Evolutionary conservation across 2,329 filamentous ascomycete species (phyloP), one percentile per base, ranked within the genome.

Genomic region (Aspergillus uvarum): DNA sequence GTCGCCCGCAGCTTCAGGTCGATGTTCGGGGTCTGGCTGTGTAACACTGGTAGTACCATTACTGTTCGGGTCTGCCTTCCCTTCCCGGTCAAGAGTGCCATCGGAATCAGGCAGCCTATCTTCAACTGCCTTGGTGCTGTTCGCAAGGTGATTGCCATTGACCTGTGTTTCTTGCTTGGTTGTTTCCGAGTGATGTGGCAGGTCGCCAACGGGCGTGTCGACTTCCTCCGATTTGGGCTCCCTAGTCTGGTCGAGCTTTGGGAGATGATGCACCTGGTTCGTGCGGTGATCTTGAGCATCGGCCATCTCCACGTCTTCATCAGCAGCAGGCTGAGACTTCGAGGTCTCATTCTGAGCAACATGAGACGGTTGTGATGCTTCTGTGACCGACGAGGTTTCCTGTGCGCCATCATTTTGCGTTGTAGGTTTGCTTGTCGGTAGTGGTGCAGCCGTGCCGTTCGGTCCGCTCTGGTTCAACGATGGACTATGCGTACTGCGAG

Each of bases 221-320:
- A 68, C 66, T 57, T 76, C 74, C 62, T 77, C 74, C n/a, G 70
- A 72, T 59, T 77, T 77, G 2, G 70, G 66, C 31, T 64, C 62
- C 53, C 64, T 68, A 19, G 65, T 53, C 11, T 64, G 59, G 48
- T 65, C 64, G 8, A 56, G 38, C n/a, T 64, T 58, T 4, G 32
- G 38, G 14, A 54, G 56, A 14, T 59, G 53, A n/a, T 60, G 55
- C n/a, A 52, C 50, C 21, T 50, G 21, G 26, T 59, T 56, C 11
- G 35, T 57, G 12, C 58, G 64, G 35, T 65, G 57, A 16, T 64
- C 61, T 5, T 64, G 62, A 2, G 61, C 62, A 58, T 73, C 70
- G 5, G 64, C 54, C 76, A 78, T 78, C 54, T 76, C 71, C 44
- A 73, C 63, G 56, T 77, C 74, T 54, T 67, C 64, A 11, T 65